Percentiles rank a stretch among this genome's conserved stretches.
These are phyloP conservation scores for Haplosporangium gracile DNA, from an alignment of 192 early-diverging fungal genomes.

Conservation along the genomic window DNA sequence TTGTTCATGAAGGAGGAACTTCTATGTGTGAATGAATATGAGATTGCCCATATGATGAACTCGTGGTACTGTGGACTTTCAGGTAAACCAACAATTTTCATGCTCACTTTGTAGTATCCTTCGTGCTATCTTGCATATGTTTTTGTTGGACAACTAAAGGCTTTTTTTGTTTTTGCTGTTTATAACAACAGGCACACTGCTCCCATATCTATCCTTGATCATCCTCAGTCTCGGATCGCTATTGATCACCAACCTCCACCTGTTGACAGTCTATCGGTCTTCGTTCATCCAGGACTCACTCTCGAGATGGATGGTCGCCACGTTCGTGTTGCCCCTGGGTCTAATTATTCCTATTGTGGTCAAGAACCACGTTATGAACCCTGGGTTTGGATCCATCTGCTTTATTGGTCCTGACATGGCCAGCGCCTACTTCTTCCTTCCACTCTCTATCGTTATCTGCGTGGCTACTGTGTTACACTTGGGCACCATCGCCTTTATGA, in stretches of 20 bases:
- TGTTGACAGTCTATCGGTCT: slow-evolving; percentile 9
- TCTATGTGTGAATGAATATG: slow-evolving; percentile 7
- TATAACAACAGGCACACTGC: background rate
- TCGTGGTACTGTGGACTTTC: slow-evolving; percentile 20
- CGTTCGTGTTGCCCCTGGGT: slow-evolving; percentile 10
- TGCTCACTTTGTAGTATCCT: background rate
- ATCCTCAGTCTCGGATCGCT: background rate
- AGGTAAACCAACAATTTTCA: slow-evolving; percentile 3
- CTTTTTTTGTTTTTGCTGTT: background rate
- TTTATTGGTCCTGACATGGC: background rate
- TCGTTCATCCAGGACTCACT: slow-evolving; percentile 7
- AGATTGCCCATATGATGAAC: slow-evolving; percentile 16
- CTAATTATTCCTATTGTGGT: slow-evolving; percentile 1
- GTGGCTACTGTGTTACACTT: slow-evolving; percentile 15
- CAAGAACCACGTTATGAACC: background rate
- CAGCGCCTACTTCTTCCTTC: slow-evolving; percentile 6
- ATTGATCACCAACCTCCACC: slow-evolving; percentile 20
- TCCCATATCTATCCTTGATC: slow-evolving; percentile 3
- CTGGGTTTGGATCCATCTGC: slow-evolving; percentile 14
- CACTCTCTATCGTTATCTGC: slow-evolving; percentile 3
- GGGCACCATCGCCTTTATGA: slow-evolving; percentile 15
- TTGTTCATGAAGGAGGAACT: background rate
- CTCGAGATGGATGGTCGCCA: slow-evolving; percentile 1
- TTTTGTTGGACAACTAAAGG: background rate
- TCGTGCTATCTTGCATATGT: background rate